Percentiles rank a stretch among this genome's conserved stretches.
phyloP scores from a whole-genome alignment of 768 basidiomycete genomes.

The Crepidotus variabilis region DNA sequence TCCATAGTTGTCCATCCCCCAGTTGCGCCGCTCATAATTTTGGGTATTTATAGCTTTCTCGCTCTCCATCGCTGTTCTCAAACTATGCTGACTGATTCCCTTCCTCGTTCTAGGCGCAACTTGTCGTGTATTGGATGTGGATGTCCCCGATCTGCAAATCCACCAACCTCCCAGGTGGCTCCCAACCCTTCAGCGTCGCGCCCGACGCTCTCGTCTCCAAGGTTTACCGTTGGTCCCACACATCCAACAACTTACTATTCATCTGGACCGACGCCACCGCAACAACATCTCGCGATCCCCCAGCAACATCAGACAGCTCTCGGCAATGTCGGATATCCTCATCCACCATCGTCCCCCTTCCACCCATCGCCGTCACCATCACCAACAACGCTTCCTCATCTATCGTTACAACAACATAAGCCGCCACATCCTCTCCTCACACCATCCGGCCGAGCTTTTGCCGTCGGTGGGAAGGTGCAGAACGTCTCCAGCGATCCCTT shows the following conservation, averaged over 20 bases:
- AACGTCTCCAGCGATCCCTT: slow-evolving; percentile 74
- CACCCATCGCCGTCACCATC: slow-evolving; percentile 9
- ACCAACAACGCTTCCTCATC: slow-evolving; percentile 11
- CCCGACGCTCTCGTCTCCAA: slow-evolving; percentile 12
- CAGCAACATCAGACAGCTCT: slow-evolving; percentile 11
- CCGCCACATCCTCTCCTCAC: slow-evolving; percentile 71
- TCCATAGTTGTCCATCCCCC: slow-evolving; percentile 56
- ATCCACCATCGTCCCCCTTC: slow-evolving; percentile 4
- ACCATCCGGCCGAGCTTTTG: slow-evolving; percentile 77
- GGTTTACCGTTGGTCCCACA: slow-evolving; percentile 14
- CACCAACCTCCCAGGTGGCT: background rate
- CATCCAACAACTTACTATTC: slow-evolving; percentile 22
- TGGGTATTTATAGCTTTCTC: slow-evolving; percentile 52
- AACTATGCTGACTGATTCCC: slow-evolving; percentile 41
- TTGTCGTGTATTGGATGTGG: slow-evolving; percentile 76
- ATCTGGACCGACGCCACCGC: slow-evolving; percentile 21
- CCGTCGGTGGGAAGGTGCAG: slow-evolving; percentile 73
- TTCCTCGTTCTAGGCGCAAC: slow-evolving; percentile 63
- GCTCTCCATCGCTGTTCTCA: slow-evolving; percentile 12
- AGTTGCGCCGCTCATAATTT: slow-evolving; percentile 83
- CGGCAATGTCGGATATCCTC: background rate
- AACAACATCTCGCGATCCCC: slow-evolving; percentile 15
- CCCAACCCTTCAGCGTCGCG: slow-evolving; percentile 11
- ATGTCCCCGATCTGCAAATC: slow-evolving; percentile 41
- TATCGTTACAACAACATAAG: slow-evolving; percentile 27